Conservation (phyloP, 2,329 filamentous ascomycete genomes). For the Conoideocrella luteorostrata region DNA sequence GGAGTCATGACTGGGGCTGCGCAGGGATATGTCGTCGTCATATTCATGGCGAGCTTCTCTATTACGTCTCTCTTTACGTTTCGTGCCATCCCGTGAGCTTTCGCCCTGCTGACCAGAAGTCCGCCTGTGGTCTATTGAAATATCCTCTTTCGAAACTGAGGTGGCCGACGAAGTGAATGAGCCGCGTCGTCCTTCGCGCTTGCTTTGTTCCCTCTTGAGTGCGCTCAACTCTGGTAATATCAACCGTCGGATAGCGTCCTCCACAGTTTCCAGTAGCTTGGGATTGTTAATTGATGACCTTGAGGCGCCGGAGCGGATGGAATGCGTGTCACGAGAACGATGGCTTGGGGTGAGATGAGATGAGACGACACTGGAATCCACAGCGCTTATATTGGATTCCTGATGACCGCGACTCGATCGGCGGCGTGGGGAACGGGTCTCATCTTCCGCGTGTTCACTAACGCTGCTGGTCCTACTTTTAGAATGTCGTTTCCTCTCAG, state of each 20-base stretch:
- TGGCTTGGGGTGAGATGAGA: conserved; percentile 48
- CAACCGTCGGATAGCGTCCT: conserved; percentile 83
- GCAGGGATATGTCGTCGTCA: conserved; percentile 42
- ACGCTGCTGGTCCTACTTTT: conserved; percentile 45
- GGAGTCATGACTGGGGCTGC: conserved; percentile 42
- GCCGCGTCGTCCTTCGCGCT: conserved; percentile 62
- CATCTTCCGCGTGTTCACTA: conserved; percentile 41
- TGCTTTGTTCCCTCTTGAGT: conserved; percentile 83
- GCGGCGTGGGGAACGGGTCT: conserved; percentile 39
- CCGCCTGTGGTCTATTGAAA: conserved; percentile 54
- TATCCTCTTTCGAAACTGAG: conserved; percentile 47
- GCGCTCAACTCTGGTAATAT: conserved; percentile 89
- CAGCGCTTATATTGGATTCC: conserved; percentile 47
- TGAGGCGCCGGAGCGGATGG: conserved; percentile 43
- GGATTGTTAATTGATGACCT: conserved; percentile 86
- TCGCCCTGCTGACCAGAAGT: conserved; percentile 51
- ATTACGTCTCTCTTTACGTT: conserved; percentile 38
- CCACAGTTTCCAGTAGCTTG: conserved; percentile 81
- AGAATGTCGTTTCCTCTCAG: conserved; percentile 40
- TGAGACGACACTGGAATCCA: conserved; percentile 49
- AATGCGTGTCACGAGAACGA: conserved; percentile 49
- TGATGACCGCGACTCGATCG: conserved; percentile 45
- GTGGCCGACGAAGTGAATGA: conserved; percentile 55
- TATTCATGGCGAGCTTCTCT: conserved; percentile 51
- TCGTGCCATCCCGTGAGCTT: conserved; percentile 45